Evolutionary conservation across 2,329 filamentous ascomycete species (phyloP).

Genomic region (Fusarium sp.): DNA sequence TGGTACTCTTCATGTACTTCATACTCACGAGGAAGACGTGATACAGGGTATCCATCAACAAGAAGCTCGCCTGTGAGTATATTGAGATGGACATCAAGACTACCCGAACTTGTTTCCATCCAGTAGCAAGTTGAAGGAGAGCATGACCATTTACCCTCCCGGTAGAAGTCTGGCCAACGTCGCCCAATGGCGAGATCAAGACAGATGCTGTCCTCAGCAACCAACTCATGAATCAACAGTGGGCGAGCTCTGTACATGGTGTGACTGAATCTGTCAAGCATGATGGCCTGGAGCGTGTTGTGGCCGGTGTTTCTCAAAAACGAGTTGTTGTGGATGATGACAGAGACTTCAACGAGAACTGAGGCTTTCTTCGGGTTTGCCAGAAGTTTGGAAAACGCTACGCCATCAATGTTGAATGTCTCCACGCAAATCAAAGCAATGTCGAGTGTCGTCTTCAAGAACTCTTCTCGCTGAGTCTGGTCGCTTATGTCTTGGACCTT

Average conservation of each 20-base stretch:
- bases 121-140: slow-evolving; percentile 19
- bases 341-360: slow-evolving; percentile 25
- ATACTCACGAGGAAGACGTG: slow-evolving; percentile 21
- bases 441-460: slow-evolving; percentile 5
- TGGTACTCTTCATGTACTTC: slow-evolving; percentile 16
- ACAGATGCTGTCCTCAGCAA: neutral
- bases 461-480: slow-evolving; percentile 13
- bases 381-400: slow-evolving; percentile 1
- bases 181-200: slow-evolving; percentile 31
- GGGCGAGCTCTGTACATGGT: slow-evolving; percentile 18
- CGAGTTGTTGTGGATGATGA: slow-evolving; percentile 18
- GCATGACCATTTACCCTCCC: neutral
- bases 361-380: slow-evolving; percentile 15
- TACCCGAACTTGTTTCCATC: slow-evolving; percentile 14
- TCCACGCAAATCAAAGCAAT: slow-evolving; percentile 27
- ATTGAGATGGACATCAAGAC: slow-evolving; percentile 12
- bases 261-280: slow-evolving; percentile 22
- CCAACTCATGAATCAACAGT: neutral
- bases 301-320: neutral
- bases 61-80: slow-evolving; percentile 27
- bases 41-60: slow-evolving; percentile 19
- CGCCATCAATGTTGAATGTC: slow-evolving; percentile 28
- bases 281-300: neutral
- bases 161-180: slow-evolving; percentile 31
- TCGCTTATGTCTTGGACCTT: slow-evolving; percentile 13